A percentile compares a stretch with the other conserved stretches of the same genome.
Conservation (phyloP, 2,329 filamentous ascomycete genomes). For the Arachnomyces sp. region DNA sequence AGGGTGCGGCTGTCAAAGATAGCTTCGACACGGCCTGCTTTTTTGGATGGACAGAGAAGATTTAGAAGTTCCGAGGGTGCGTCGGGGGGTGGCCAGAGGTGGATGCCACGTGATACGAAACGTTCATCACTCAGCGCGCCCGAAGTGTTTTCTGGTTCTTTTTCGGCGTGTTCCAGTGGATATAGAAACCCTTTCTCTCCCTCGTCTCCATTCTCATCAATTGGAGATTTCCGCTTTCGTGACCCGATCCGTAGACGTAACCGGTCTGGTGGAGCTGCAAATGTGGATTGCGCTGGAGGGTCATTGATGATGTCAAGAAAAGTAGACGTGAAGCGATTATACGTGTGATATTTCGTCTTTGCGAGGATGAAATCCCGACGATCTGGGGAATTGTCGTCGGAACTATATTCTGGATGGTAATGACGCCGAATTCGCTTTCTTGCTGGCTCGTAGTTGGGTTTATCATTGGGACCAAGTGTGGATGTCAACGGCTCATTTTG, state of each 20-base stretch:
- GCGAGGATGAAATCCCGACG: slow-evolving; percentile 37
- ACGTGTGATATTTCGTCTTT: slow-evolving; percentile 37
- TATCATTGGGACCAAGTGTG: slow-evolving; percentile 19
- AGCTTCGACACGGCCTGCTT: slow-evolving; percentile 17
- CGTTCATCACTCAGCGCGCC: slow-evolving; percentile 31
- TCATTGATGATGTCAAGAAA: slow-evolving; percentile 40
- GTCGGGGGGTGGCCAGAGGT: slow-evolving; percentile 36
- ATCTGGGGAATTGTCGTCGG: slow-evolving; percentile 12
- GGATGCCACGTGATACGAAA: slow-evolving; percentile 31
- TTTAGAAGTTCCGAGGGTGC: slow-evolving; percentile 30
- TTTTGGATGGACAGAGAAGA: slow-evolving; percentile 32
- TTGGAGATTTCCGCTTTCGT: slow-evolving; percentile 33
- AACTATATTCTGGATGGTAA: slow-evolving; percentile 34
- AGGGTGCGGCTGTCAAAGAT: slow-evolving; percentile 13
- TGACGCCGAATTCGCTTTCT: slow-evolving; percentile 30
- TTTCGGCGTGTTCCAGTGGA: slow-evolving; percentile 20
- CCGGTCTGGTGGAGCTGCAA: slow-evolving; percentile 27
- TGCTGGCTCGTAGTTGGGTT: slow-evolving; percentile 29
- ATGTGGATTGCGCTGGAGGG: slow-evolving; percentile 18
- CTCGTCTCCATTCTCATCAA: slow-evolving; percentile 26
- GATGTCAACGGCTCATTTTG: slow-evolving; percentile 24
- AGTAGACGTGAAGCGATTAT: slow-evolving; percentile 32
- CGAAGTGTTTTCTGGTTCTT: slow-evolving; percentile 13
- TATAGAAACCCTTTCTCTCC: slow-evolving; percentile 21
- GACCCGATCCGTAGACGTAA: slow-evolving; percentile 36